Conservation (phyloP, 2,329 filamentous ascomycete species). For the Tolypocladium capitatum region DNA sequence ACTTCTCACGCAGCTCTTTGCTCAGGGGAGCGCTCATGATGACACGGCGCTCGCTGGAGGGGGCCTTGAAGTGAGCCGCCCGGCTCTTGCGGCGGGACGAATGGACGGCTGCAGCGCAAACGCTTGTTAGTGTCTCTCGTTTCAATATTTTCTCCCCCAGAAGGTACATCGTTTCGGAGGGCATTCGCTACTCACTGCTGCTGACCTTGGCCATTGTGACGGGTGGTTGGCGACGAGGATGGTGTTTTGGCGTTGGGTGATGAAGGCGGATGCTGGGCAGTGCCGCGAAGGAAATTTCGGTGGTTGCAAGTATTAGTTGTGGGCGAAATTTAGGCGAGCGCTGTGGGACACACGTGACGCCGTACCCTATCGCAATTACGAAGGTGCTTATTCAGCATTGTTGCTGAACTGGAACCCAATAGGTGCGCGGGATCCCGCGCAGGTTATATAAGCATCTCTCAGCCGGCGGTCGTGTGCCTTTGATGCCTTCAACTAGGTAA, state of each 20-base stretch:
- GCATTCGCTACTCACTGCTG: constrained; percentile 31
- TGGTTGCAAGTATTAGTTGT: constrained; percentile 12
- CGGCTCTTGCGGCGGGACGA: constrained; percentile 97
- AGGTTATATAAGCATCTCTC: too few relatives aligned
- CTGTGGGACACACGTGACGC: constrained; percentile 18
- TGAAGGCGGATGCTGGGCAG: constrained; percentile 4
- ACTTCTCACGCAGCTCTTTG: constrained; percentile 97
- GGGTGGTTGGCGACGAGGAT: constrained; percentile 14
- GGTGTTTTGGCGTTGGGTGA: constrained; percentile 19
- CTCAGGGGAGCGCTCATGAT: constrained; percentile 95
- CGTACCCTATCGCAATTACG: not conserved
- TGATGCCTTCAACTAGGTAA: too few relatives aligned
- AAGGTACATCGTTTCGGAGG: not conserved
- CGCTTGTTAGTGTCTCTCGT: not conserved
- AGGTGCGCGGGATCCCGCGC: too few relatives aligned
- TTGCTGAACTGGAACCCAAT: too few relatives aligned
- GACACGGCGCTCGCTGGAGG: constrained; percentile 82
- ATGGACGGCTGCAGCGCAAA: constrained; percentile 33
- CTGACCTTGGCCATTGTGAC: constrained; percentile 61
- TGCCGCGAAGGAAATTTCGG: constrained; percentile 5
- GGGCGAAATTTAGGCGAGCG: constrained; percentile 16
- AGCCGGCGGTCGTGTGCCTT: too few relatives aligned
- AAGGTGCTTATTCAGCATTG: not conserved
- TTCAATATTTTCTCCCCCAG: not conserved
- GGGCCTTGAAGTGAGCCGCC: constrained; percentile 94